A percentile compares a stretch with the other conserved stretches of the same genome.
Evolutionary conservation across 441 rosid species (phyloP).

Genomic region (Populus tomentosa): DNA sequence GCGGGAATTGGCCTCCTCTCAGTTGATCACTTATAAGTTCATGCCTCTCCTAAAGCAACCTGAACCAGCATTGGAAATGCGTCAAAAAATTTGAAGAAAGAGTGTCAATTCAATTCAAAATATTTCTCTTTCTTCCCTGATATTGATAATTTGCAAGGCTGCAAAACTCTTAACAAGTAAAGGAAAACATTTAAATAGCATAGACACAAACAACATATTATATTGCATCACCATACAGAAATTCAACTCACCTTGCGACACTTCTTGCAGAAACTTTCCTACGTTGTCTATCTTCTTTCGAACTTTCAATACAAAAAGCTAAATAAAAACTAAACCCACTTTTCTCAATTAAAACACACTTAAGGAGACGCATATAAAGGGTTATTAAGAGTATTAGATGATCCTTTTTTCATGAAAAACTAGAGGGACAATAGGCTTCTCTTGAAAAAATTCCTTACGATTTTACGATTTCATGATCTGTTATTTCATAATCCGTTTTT

Average conservation of each 20-base stretch:
- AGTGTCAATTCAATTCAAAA: not conserved
- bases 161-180: not conserved
- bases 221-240: not conserved
- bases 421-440: constrained; percentile 84
- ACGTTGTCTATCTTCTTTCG: not conserved
- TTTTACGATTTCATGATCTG: too few species aligned
- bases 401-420: constrained; percentile 54
- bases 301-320: not conserved
- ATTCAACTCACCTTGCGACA: not conserved
- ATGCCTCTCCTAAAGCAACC: not conserved
- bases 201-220: not conserved
- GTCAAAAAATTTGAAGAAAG: too few species aligned
- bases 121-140: not conserved
- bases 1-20: too few species aligned
- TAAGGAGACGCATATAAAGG: constrained; percentile 41
- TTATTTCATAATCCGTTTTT: too few species aligned
- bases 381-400: constrained; percentile 23
- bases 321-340: not conserved
- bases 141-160: not conserved
- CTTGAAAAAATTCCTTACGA: constrained; percentile 17
- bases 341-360: constrained; percentile 23
- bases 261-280: not conserved
- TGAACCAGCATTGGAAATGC: not conserved
- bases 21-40: not conserved
- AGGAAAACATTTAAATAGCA: not conserved